Evolutionary conservation across 2,329 filamentous ascomycete genomes (phyloP), one percentile per base, ranked within the genome.

Genomic region (Hawksworthiomyces lignivorus): DNA sequence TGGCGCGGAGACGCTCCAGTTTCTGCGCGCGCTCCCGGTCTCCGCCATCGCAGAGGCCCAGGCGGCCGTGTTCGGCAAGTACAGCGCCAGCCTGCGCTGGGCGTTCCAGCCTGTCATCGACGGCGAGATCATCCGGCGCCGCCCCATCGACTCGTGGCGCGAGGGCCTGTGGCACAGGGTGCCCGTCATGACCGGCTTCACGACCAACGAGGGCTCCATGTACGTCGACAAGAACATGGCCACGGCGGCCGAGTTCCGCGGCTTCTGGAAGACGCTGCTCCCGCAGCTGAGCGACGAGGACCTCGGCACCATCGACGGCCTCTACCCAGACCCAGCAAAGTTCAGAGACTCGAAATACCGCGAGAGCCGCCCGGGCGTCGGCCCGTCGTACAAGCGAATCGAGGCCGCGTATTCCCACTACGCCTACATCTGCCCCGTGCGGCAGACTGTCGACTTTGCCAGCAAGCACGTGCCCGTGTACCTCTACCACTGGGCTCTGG

Each of bases 81-180:
- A 64, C 48, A 56, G 60, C 41, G 53, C 55, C 1, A 56, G 57
- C 11, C 49, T 67, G 19, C 56, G 60, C 4, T 67, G 63, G 63
- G 56, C 75, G 0, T 80, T 76, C 56, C 75, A 77, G 49, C 75
- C 73, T 0, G 72, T 75, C 5, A 71, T 77, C 34, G 56, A 57
- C 39, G 54, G 54, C 21, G 50, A 55, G 15, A 43, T 57, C 15
- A 58, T 60, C 39, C 49, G 49, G 11, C 49, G 50, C 15, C 47
- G 50, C 11, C 56, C 56, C 4, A 46, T 59, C 14, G 50, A 54
- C 19, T 51, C 53, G 1, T 56, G 53, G 48, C 46, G 44, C 4
- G 24, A 36, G 29, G 55, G 56, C 1, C 44, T 43, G 11, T 60
- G 55, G 54, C 52, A 58, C 54, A 51, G 51, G 34, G 46, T 59